Percentiles rank a stretch among this genome's conserved stretches.
Conservation (phyloP, 169 alveolate genomes). For the Cytauxzoon felis region DNA sequence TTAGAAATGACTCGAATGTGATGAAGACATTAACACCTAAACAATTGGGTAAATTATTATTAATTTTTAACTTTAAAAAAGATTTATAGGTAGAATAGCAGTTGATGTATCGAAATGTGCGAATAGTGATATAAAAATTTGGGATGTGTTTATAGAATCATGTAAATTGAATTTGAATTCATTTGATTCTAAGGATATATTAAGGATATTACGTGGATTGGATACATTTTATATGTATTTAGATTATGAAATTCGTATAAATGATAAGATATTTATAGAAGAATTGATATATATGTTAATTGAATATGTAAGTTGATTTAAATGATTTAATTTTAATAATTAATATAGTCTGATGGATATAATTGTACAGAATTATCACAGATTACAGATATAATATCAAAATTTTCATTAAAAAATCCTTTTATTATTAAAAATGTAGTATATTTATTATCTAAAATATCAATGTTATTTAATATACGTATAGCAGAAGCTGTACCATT, state of each 20-base stretch:
- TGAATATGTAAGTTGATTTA: neutral
- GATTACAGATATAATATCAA: conserved; percentile 38
- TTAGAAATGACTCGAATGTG: neutral
- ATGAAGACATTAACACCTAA: conserved; percentile 46
- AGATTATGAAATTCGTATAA: conserved; percentile 11
- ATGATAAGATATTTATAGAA: conserved; percentile 8
- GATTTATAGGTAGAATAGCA: conserved; percentile 47
- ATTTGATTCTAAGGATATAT: conserved; percentile 48
- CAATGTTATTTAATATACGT: conserved; percentile 36
- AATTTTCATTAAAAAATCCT: conserved; percentile 6
- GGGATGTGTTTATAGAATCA: conserved; percentile 39
- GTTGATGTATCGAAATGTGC: conserved; percentile 49
- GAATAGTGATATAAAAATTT: conserved; percentile 34
- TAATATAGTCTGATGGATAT: conserved; percentile 37
- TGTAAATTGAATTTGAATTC: conserved; percentile 5
- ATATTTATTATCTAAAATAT: conserved; percentile 37
- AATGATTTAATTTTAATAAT: conserved; percentile 1
- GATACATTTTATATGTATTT: conserved; percentile 28
- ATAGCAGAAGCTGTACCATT: conserved; percentile 55
- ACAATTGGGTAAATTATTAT: conserved; percentile 29
- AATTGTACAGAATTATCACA: conserved; percentile 53
- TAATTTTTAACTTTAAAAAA: neutral
- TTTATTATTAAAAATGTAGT: neutral
- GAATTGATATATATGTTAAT: conserved; percentile 6
- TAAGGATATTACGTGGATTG: conserved; percentile 33